Percentiles rank a stretch among this genome's conserved stretches.
Conservation (phyloP, 805 yeast genomes). For the Candida takata region DNA sequence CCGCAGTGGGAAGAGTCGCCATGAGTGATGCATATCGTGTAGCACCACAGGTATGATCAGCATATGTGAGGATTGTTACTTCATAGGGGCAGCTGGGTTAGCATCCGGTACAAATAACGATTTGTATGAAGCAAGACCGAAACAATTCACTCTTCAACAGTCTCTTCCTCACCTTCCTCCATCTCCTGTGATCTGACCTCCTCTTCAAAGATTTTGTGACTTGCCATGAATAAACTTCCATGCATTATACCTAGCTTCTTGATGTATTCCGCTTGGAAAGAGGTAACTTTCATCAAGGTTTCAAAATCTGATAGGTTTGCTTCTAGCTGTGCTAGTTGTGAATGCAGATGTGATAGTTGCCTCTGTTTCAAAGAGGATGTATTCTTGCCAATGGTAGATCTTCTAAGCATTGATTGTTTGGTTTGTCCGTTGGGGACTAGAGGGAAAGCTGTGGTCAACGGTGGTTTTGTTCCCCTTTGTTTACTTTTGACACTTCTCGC, state of each 20-base stretch:
- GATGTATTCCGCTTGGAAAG: conserved; percentile 45
- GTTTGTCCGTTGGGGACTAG: too few species aligned
- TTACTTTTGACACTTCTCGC: too few species aligned
- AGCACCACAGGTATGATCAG: too few species aligned
- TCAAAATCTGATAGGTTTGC: conserved; percentile 49
- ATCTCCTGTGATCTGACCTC: conserved; percentile 17
- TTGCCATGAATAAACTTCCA: conserved; percentile 37
- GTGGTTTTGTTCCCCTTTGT: neutral
- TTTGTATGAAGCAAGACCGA: too few species aligned
- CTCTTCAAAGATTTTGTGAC: conserved; percentile 24
- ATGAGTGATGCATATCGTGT: too few species aligned
- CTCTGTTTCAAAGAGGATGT: conserved; percentile 29
- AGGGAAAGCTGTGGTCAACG: too few species aligned
- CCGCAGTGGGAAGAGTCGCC: too few species aligned
- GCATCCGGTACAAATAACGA: too few species aligned
- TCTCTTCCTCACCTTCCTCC: conserved; percentile 3
- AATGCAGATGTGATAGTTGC: conserved; percentile 43
- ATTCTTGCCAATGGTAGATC: conserved; percentile 15
- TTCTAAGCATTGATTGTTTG: conserved; percentile 10
- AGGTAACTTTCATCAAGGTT: conserved; percentile 41
- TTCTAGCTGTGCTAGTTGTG: conserved; percentile 49
- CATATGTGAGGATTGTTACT: too few species aligned
- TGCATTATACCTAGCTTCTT: conserved; percentile 50
- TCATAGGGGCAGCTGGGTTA: too few species aligned
- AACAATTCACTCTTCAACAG: neutral